phyloP scores from a whole-genome alignment of 352 stramenopile genomes.

The Chrysophaeum taylorii region DNA sequence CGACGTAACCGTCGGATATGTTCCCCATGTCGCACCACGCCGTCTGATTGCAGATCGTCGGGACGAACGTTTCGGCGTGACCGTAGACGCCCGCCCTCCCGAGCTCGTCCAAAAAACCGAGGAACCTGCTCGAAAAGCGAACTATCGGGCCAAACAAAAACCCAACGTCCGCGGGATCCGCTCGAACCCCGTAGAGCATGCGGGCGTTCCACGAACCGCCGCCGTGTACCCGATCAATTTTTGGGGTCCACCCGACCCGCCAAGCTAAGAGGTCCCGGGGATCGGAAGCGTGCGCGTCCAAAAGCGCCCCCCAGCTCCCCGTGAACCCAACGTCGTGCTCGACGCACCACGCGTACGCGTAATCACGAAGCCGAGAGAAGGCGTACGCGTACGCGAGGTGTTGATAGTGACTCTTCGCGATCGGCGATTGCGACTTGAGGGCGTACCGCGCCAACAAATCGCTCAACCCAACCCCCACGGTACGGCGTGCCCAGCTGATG shows the following conservation, averaged over 20 bases:
- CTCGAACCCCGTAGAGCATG: neutral
- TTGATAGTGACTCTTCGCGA: neutral
- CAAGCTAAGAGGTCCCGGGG: neutral
- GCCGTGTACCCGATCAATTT: neutral
- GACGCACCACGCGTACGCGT: conserved; percentile 1
- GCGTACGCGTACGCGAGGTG: neutral
- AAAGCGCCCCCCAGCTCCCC: neutral
- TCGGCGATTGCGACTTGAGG: neutral
- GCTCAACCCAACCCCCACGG: neutral
- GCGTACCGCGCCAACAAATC: neutral
- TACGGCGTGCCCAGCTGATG: too few species aligned
- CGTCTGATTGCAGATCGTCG: neutral
- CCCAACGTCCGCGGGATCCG: neutral
- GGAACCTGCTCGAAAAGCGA: neutral
- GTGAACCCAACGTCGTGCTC: conserved; percentile 10
- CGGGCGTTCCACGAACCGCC: neutral
- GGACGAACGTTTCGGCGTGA: neutral
- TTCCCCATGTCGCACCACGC: conserved; percentile 2
- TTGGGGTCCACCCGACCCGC: conserved; percentile 2
- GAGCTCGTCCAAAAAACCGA: neutral
- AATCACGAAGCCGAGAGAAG: neutral
- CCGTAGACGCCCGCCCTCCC: neutral
- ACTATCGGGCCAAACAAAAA: neutral
- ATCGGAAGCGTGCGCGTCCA: neutral
- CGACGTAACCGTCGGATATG: neutral